These are phyloP conservation scores for Fusarium sp. DNA, from an alignment of 2,329 filamentous ascomycete species.

Conservation along the genomic window DNA sequence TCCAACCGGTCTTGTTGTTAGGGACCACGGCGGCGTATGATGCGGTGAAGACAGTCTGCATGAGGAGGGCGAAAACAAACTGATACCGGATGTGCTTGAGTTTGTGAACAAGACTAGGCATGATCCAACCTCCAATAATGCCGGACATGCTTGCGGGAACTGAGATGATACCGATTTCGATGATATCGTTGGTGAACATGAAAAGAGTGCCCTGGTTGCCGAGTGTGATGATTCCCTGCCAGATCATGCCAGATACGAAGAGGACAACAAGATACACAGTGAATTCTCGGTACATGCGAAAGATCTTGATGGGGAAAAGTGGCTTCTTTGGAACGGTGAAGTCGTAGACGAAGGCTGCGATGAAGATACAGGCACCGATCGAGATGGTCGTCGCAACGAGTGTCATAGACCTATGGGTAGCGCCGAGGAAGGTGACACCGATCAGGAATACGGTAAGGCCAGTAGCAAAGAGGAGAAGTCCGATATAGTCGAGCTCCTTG, in stretches of 20 bases:
- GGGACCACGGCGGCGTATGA: slow-evolving; percentile 1
- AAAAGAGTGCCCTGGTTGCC: slow-evolving; percentile 1
- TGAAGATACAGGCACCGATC: slow-evolving; percentile 3
- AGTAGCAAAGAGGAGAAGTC: slow-evolving; percentile 1
- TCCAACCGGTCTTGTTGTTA: not conserved
- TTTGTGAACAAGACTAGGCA: slow-evolving; percentile 8
- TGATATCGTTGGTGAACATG: slow-evolving; percentile 8
- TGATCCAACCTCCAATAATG: slow-evolving; percentile 10
- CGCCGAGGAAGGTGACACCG: not conserved
- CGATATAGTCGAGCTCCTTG: slow-evolving; percentile 6
- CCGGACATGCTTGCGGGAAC: not conserved
- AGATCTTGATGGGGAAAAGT: slow-evolving; percentile 1
- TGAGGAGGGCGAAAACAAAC: not conserved
- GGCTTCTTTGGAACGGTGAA: slow-evolving; percentile 1
- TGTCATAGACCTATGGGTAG: not conserved
- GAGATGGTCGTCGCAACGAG: not conserved
- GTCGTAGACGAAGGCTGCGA: slow-evolving; percentile 5
- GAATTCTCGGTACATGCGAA: slow-evolving; percentile 5
- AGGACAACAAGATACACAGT: slow-evolving; percentile 2
- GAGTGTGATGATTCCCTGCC: not conserved
- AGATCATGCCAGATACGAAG: slow-evolving; percentile 10
- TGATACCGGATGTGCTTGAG: slow-evolving; percentile 14
- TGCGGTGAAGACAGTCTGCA: slow-evolving; percentile 3
- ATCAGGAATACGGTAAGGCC: not conserved
- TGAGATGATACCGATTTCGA: not conserved